Percentiles rank a stretch among this genome's conserved stretches.
Conservation (phyloP, 1,284 basidiomycete species). For the Ganoderma resinaceum region DNA sequence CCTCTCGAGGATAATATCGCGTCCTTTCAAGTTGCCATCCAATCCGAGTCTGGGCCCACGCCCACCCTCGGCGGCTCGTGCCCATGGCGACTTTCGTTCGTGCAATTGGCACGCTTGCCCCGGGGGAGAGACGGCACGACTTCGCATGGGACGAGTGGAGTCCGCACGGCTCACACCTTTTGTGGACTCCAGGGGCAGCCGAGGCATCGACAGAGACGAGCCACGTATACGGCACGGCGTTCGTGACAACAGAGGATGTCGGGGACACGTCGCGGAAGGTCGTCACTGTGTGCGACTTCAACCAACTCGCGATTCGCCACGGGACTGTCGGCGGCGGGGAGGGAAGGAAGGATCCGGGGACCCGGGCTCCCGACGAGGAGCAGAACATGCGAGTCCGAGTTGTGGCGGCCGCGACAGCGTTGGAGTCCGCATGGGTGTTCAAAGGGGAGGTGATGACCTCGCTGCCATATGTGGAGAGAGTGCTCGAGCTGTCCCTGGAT, state of each 20-base stretch:
- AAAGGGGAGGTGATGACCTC: slow-evolving; percentile 48
- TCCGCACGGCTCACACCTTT: slow-evolving; percentile 50
- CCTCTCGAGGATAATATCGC: slow-evolving; percentile 37
- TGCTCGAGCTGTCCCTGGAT: slow-evolving; percentile 21
- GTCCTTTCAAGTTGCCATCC: slow-evolving; percentile 49
- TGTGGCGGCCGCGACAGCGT: slow-evolving; percentile 30
- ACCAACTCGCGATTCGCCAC: slow-evolving; percentile 48
- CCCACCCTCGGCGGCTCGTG: slow-evolving; percentile 53
- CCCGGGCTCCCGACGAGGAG: neutral
- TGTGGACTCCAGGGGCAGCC: slow-evolving; percentile 41
- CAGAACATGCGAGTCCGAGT: neutral
- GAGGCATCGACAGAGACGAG: slow-evolving; percentile 62
- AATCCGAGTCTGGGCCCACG: slow-evolving; percentile 59
- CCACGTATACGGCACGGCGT: slow-evolving; percentile 61
- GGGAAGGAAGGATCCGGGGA: neutral
- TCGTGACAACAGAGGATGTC: slow-evolving; percentile 36
- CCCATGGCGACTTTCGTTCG: slow-evolving; percentile 52
- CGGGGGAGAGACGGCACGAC: slow-evolving; percentile 33
- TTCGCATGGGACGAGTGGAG: slow-evolving; percentile 64
- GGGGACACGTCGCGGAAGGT: slow-evolving; percentile 12
- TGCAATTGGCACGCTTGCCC: slow-evolving; percentile 37
- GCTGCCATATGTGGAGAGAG: slow-evolving; percentile 51
- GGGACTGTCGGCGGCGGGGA: slow-evolving; percentile 8
- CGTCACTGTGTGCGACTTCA: slow-evolving; percentile 55
- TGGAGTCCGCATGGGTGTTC: slow-evolving; percentile 40